phyloP scores from a whole-genome alignment of 805 yeast species.

The Grigorovia transvaalensis region DNA sequence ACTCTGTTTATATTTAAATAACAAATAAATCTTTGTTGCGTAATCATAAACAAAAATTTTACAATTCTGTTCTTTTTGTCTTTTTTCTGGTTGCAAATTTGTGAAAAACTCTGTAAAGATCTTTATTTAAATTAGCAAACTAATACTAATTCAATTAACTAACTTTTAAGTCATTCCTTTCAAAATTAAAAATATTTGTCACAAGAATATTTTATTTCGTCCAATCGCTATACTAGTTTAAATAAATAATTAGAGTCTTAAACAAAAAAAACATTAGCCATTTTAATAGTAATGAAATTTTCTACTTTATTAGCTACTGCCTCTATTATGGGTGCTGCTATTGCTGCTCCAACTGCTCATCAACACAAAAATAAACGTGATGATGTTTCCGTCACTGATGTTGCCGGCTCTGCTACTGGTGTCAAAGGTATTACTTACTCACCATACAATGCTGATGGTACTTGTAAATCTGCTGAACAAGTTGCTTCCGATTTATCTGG shows the following conservation, averaged over 20 bases:
- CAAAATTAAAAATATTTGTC: not conserved
- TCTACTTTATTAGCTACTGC: slow-evolving; percentile 38
- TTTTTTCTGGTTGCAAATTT: not conserved
- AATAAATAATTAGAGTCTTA: not conserved
- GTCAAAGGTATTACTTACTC: slow-evolving; percentile 73
- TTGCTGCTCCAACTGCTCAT: slow-evolving; percentile 57
- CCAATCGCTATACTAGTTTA: not conserved
- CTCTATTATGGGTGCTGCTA: slow-evolving; percentile 36
- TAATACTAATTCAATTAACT: not conserved
- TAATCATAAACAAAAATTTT: not conserved
- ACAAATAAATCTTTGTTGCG: not conserved
- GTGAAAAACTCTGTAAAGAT: too few species aligned
- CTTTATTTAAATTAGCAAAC: not conserved
- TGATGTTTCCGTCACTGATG: slow-evolving; percentile 36
- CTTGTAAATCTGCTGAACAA: slow-evolving; percentile 51
- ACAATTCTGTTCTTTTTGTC: too few species aligned
- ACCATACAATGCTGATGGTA: slow-evolving; percentile 62
- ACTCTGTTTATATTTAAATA: not conserved
- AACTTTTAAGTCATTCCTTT: slow-evolving; percentile 10
- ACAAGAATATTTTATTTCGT: not conserved
- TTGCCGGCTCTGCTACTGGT: slow-evolving; percentile 34
- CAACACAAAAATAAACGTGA: slow-evolving; percentile 41
- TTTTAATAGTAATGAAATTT: slow-evolving; percentile 35
- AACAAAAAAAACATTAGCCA: not conserved
- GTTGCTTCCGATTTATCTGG: slow-evolving; percentile 50